phyloP scores from a whole-genome alignment of 345 rosid species.

The Cardamine chenopodiifolia region DNA sequence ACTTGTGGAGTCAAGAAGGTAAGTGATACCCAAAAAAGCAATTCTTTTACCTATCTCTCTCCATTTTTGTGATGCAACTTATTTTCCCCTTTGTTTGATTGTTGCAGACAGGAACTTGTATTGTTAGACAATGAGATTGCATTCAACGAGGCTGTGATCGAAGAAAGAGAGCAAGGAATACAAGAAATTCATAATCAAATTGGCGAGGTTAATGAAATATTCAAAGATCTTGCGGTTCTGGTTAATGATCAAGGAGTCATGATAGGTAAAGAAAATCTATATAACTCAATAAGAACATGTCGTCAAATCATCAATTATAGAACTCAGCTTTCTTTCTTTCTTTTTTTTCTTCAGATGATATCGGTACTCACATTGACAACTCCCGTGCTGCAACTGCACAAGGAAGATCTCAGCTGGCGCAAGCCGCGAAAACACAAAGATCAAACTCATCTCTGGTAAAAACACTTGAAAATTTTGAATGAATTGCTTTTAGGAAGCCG shows the following conservation, averaged over 20 bases:
- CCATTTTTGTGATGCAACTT: background rate
- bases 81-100: constrained; percentile 6
- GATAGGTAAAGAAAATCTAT: constrained; percentile 56
- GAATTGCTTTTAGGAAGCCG: background rate
- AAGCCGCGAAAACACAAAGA: constrained; percentile 90
- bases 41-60: background rate
- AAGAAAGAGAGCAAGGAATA: constrained; percentile 95
- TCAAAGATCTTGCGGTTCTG: constrained; percentile 93
- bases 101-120: constrained; percentile 79
- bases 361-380: constrained; percentile 75
- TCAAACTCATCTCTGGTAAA: constrained; percentile 96
- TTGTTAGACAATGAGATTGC: constrained; percentile 88
- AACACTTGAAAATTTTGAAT: background rate
- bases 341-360: constrained; percentile 64
- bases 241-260: constrained; percentile 94
- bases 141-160: constrained; percentile 91
- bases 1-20: constrained; percentile 43
- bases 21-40: background rate
- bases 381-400: constrained; percentile 86
- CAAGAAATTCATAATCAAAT: constrained; percentile 89
- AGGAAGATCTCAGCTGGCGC: constrained; percentile 75
- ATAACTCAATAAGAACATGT: background rate
- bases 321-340: background rate
- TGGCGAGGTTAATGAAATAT: constrained; percentile 94
- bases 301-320: background rate